Evolutionary conservation across 2,329 filamentous ascomycete species (phyloP), one percentile per base, ranked within the genome.

Genomic region (Elsinoe fawcettii): DNA sequence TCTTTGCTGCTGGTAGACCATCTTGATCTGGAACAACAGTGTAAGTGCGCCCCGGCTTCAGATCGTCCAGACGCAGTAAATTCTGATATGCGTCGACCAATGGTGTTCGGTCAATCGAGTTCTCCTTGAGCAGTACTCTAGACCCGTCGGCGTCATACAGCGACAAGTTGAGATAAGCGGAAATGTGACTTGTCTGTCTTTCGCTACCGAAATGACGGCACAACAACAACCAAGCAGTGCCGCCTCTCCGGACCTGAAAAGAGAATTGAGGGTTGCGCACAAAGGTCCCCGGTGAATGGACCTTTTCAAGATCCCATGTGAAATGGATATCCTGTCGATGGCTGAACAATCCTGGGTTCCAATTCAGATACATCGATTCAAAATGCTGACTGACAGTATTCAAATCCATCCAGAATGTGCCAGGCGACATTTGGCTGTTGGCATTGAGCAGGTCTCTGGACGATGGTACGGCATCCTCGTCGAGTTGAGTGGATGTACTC

Each of bases 31-130:
- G 77, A 6, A 91, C 88, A 4, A 88, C 74, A 0, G 82, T 85
- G 64, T 82, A 82, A 0, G 72, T 73, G 9, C 73, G 72, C 14
- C 73, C 69, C 1, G 77, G 68, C n/a, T 77, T 71, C 58, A 79
- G 77, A 34, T 87, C 80, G 25, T 88, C 80, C 60, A 95, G 79
- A 58, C 87, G 85, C 44, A 95, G 82, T 6, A 99, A 81, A 0
- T 88, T 95, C 69, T 97, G 95, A 1, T 90, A 90, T 2, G 91
- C 95, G 71, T 96, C 92, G 32, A 97, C 90, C 61, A 89, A 96
- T n/a, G 89, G 88, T 0, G 87, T 87, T 34, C 86, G 83, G 64
- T 88, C 83, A 0, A 88, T 70, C 22, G 84, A 81, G 5, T 83
- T 82, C 57, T 92, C 88, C 55, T 83, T 84, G 12, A 93, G 76